Percentiles rank a stretch among this genome's conserved stretches.
Evolutionary conservation across 306 rosid species (phyloP).

Genomic region (Chamaecrista fasciculata): DNA sequence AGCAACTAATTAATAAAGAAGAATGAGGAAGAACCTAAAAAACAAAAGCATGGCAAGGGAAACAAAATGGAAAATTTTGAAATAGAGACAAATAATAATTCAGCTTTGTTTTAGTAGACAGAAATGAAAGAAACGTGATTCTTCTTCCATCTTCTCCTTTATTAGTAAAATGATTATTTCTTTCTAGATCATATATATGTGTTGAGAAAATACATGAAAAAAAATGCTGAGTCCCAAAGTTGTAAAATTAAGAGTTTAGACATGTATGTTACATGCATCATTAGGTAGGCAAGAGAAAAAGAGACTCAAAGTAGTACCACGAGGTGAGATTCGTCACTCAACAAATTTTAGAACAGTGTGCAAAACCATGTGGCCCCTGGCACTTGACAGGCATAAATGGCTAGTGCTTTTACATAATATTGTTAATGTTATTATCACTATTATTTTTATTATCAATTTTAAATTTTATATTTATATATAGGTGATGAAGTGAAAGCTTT

Average conservation of each 20-base stretch:
- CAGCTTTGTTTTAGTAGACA: background rate
- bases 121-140: background rate
- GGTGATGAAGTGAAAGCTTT: constrained; percentile 10
- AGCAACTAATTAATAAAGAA: too few species aligned
- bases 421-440: background rate
- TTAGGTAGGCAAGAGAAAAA: background rate
- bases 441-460: background rate
- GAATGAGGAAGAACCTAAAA: background rate
- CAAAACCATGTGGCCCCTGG: constrained; percentile 39
- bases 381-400: constrained; percentile 41
- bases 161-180: too few species aligned
- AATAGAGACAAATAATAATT: background rate
- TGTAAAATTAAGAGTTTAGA: background rate
- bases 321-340: constrained; percentile 12
- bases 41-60: background rate
- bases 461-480: too few species aligned
- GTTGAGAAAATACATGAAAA: too few species aligned
- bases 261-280: background rate
- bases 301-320: background rate
- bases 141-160: background rate
- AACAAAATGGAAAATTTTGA: too few species aligned
- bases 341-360: constrained; percentile 26
- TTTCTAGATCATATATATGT: background rate
- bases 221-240: too few species aligned
- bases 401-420: constrained; percentile 12